Percentiles rank a stretch among this genome's conserved stretches.
Conservation (phyloP, 2,329 filamentous ascomycete genomes). For the Xenoacremonium recifei region DNA sequence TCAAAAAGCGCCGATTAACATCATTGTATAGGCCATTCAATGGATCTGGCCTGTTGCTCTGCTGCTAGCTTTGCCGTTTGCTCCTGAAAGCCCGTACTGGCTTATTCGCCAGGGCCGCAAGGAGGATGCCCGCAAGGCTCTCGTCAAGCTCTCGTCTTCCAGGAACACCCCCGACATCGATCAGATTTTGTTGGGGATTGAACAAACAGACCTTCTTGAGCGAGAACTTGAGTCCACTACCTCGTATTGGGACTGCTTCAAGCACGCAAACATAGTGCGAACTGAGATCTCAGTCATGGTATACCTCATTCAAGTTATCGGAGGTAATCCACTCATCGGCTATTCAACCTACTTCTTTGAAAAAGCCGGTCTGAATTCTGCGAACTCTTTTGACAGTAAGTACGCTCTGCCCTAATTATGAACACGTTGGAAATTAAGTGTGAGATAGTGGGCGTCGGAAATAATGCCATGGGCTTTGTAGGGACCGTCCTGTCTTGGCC, state of each 20-base stretch:
- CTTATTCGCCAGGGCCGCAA: constrained; percentile 27
- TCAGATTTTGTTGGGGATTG: background rate
- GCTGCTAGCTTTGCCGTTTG: no score
- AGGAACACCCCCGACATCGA: background rate
- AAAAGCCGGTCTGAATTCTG: background rate
- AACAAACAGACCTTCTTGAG: background rate
- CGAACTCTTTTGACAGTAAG: background rate
- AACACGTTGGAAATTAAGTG: constrained; percentile 1
- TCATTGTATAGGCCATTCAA: no score
- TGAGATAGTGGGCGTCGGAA: background rate
- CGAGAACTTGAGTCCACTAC: background rate
- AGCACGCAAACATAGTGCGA: background rate
- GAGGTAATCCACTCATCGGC: background rate
- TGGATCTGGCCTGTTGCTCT: no score
- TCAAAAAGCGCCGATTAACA: no score
- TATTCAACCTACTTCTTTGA: background rate
- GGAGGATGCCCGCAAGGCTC: background rate
- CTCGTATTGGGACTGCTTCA: background rate
- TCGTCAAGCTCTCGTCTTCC: background rate
- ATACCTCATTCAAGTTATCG: background rate
- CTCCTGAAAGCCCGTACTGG: constrained; percentile 52
- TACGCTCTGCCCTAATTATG: background rate
- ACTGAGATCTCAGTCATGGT: background rate
- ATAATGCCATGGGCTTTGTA: constrained; percentile 1
- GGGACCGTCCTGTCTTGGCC: constrained; percentile 21